These are phyloP conservation scores for Xylaria polymorpha DNA, from an alignment of 2,329 filamentous ascomycete genomes.

Conservation along the genomic window DNA sequence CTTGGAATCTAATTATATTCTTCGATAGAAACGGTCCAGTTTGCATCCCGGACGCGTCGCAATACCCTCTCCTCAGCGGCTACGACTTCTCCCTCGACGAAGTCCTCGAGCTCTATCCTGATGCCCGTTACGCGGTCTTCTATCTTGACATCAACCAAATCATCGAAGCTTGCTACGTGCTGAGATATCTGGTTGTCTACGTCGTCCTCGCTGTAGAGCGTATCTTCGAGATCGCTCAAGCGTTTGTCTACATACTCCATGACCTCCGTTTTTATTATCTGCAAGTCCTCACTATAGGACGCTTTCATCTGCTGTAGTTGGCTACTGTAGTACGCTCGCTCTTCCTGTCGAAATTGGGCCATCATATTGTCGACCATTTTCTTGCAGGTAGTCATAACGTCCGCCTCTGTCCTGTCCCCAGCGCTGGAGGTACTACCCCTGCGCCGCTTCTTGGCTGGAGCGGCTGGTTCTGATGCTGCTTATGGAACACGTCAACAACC, in stretches of 20 bases:
- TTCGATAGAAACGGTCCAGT: background rate
- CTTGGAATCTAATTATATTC: background rate
- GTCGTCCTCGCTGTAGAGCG: background rate
- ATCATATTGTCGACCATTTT: slow-evolving; percentile 9
- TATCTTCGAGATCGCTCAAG: slow-evolving; percentile 10
- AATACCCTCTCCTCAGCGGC: slow-evolving; percentile 8
- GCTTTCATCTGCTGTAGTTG: slow-evolving; percentile 4
- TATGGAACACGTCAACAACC: background rate
- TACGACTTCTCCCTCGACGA: slow-evolving; percentile 9
- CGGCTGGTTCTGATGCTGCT: slow-evolving; percentile 9
- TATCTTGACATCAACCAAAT: slow-evolving; percentile 14
- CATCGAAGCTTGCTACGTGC: slow-evolving; percentile 10
- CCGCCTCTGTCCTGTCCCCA: slow-evolving; percentile 9
- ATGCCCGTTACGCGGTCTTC: slow-evolving; percentile 1
- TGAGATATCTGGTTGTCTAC: slow-evolving; percentile 11
- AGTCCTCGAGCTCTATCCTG: slow-evolving; percentile 9
- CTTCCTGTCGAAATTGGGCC: slow-evolving; percentile 10
- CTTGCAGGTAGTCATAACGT: slow-evolving; percentile 9
- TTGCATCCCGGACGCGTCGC: slow-evolving; percentile 7
- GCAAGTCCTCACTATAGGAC: background rate
- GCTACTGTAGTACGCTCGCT: slow-evolving; percentile 18
- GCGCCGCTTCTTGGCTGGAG: slow-evolving; percentile 15
- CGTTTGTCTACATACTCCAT: background rate
- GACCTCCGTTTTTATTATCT: background rate
- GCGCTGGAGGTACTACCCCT: slow-evolving; percentile 7